Base-by-base conservation (phyloP, 441 rosid species). In the Dalechampia spathulata region DNA sequence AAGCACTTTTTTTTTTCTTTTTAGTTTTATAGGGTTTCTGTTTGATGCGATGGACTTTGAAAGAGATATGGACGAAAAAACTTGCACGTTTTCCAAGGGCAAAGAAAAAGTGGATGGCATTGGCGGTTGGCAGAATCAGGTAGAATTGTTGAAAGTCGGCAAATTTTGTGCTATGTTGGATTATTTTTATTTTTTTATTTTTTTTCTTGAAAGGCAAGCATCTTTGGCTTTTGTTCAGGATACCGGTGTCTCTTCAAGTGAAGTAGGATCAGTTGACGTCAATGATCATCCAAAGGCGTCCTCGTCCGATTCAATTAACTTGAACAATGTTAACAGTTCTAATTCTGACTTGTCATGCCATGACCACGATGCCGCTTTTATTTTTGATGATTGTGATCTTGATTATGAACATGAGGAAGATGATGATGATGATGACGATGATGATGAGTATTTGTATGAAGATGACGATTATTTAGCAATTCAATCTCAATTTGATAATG, bases 401-500 rank as follows among this genome's bases (percentile, higher is more conserved):
- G 60, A 57, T 13, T 60, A 41, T 15, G 68, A 9, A 34, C 68
- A 61, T 30, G 72, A 62, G 9, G 61, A 45, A 52, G 59, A 20
- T 27, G 76, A 70, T 23, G 60, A 61, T 50, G 42, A 7, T 26
- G 50, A 58, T 22, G 41, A 55, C 34, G 60, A 58, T 23, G 62
- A 62, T 27, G 41, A 44, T 21, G 5, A 47, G 15, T 60, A 39
- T 56, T 30, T 30, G 8, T 30, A 30, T 30, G 34, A 30, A 30
- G 34, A 30, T 23, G 78, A 65, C 59, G 67, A 72, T 48, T 77
- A 71, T 71, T 58, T 54, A 39, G 58, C 58, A 13, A 51, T 74
- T 62, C 84, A 76, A 47, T 75, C 78, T 62, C 79, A 73, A 45
- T 73, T 75, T 32, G 85, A 82, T 60, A 63, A 67, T 54, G 80